A percentile compares a stretch with the other conserved stretches of the same genome.
Conservation (phyloP, 2,329 filamentous ascomycete species). For the Cryphonectria carpinicola region DNA sequence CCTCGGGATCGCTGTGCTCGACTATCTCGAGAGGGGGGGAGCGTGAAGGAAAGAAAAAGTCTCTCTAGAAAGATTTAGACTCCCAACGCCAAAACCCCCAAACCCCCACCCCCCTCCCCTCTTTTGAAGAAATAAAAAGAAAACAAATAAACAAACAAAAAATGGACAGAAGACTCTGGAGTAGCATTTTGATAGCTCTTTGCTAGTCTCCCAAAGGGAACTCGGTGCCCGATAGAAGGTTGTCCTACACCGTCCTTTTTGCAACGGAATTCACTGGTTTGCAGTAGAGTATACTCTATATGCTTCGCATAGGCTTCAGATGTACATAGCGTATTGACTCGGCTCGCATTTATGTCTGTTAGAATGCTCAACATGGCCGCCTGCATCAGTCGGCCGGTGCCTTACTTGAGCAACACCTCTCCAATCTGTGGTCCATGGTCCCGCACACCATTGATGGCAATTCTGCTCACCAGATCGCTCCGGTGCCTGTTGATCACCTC, state of each 20-base stretch:
- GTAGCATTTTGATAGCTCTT: neutral
- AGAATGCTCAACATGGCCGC: neutral
- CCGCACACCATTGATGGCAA: constrained; percentile 49
- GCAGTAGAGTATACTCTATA: neutral
- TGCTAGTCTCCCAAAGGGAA: neutral
- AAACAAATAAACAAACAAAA: neutral
- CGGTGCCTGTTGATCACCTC: constrained; percentile 74
- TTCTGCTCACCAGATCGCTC: constrained; percentile 61
- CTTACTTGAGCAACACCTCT: neutral
- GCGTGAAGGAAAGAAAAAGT: neutral
- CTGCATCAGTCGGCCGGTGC: neutral
- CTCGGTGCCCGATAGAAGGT: neutral
- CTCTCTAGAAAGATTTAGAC: neutral
- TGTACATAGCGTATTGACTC: neutral
- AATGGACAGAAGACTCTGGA: neutral
- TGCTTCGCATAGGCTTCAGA: neutral
- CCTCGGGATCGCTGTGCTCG: neutral
- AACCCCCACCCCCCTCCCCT: neutral
- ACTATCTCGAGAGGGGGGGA: neutral
- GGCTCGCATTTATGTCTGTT: neutral
- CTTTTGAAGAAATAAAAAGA: neutral
- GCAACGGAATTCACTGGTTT: neutral
- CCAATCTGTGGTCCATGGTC: constrained; percentile 41
- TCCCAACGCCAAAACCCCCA: neutral
- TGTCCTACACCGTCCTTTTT: neutral